Evolutionary conservation across 169 alveolate species (phyloP), one percentile per base, ranked within the genome.

Genomic region (Plasmodium adleri): DNA sequence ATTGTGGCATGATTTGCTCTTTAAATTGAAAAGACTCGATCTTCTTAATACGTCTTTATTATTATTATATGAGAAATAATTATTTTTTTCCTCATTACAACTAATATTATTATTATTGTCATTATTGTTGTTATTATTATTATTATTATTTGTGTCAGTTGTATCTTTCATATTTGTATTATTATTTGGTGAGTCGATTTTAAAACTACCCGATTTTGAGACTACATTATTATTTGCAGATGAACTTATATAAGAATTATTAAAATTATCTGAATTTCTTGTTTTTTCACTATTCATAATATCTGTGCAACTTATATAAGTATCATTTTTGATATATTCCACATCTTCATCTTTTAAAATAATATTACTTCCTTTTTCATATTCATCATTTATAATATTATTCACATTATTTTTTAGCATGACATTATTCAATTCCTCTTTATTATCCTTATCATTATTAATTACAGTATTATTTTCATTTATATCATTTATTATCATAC

Each of bases 201-300:
- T 24, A 26, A 13, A 26, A 24, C 15, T 32, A 10, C 9, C 28
- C 3, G 56, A 7, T 32, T 26, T 54, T 5, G 54, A 54, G 0
- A 52, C 28, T 1, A 54, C 43, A 17, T 32, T n/a, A 24, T 1
- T 47, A 22, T 17, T 12, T 1, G 20, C 22, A 9, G 28, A 50
- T 22, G 64, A 22, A 32, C 9, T 32, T 32, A 32, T 32, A 32
- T 32, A 32, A 0, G 78, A 49, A 6, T 49, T 1, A 32, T 76
- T 76, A 7, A 64, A 70, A 50, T 50, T 63, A 7, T 63, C 89
- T 0, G 76, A 49, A 17, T 43, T 64, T 76, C 75, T 47, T 20
- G 75, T 76, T 59, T 76, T 63, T 15, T 76, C 75, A 68, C 89
- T 76, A 28, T 76, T 76, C 26, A 76, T 39, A 64, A 63, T 7